Evolutionary conservation across 148 eudicot genomes (phyloP).

Genomic region (Arctostaphylos glauca): DNA sequence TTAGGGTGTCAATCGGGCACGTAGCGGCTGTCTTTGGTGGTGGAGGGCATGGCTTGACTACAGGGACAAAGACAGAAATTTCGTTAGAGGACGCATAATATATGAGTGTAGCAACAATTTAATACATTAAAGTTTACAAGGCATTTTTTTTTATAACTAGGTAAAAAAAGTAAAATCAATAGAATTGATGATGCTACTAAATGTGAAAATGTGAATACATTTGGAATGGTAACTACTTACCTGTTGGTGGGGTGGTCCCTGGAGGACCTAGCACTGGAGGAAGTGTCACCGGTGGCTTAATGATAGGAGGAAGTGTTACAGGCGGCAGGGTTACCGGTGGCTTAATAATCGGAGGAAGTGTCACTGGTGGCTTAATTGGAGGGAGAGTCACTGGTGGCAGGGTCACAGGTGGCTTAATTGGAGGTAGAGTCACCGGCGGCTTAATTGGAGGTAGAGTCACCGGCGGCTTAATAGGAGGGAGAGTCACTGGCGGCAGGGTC

Average conservation of each 20-base stretch:
- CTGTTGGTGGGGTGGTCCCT: slow-evolving; percentile 22
- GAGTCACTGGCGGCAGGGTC: slow-evolving; percentile 20
- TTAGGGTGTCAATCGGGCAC: slow-evolving; percentile 73
- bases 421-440: background rate
- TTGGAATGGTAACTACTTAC: slow-evolving; percentile 37
- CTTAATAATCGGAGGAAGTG: background rate
- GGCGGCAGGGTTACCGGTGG: background rate
- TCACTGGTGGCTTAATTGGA: slow-evolving; percentile 27
- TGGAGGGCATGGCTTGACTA: background rate
- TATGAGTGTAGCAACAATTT: background rate
- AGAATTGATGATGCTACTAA: background rate
- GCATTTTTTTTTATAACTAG: background rate
- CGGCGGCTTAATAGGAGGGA: slow-evolving; percentile 33
- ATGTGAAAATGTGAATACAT: background rate
- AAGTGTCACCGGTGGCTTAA: background rate
- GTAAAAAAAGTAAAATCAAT: background rate
- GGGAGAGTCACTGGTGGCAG: slow-evolving; percentile 28
- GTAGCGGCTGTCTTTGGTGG: slow-evolving; percentile 28
- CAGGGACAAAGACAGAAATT: background rate
- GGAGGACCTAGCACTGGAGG: slow-evolving; percentile 30
- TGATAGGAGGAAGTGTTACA: background rate
- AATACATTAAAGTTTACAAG: background rate
- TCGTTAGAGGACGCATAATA: background rate
- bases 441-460: slow-evolving; percentile 2
- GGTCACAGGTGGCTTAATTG: slow-evolving; percentile 16